Base-by-base conservation (phyloP, 352 stramenopile species). In the Thalassiosira hispida region DNA sequence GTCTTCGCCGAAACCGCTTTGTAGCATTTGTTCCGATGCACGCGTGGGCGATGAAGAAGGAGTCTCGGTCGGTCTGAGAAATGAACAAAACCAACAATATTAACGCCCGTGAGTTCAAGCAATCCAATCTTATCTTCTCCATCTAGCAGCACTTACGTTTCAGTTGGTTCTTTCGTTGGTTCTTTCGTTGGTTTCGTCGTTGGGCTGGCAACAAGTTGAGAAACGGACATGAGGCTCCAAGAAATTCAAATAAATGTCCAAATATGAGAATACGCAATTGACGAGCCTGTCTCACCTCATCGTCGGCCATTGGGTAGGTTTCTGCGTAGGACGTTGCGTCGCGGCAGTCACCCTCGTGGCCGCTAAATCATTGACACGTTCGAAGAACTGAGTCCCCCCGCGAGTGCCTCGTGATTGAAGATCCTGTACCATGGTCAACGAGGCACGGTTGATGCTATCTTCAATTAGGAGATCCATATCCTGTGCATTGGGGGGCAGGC, bases 371-470 rank as follows among this genome's bases (percentile, higher is more conserved):
- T 56, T 25, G 11, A 68, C 60, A 2, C 42, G 2, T 57, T 68
- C 60, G 16, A 68, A 68, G 25, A 57, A 68, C 1, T 2, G 14
- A 5, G 60, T 57, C 7, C 60, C 60, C 1, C 27, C 11, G 0
- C 25, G 40, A 14, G 6, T 44, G 0, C 60, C 60, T 8, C 60
- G 38, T 14, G 0, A 2, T 14, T 42, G 40, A 14, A 68, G 27
- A 20, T 68, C 60, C 12, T 23, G 7, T 14, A 68, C 60, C 11
- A 68, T 35, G 0, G 11, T 57, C 2, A 0, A 7, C 3, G 60
- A 56, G 1, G 60, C 60, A 9, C 40, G 4, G 35, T 68, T 68
- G 60, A 68, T 68, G 42, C 18, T 44, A 8, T 68, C 60, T 12
- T 55, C 38, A 2, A 68, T 44, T 16, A 68, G 4, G 1, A 57